Evolutionary conservation across 768 basidiomycete genomes (phyloP).

Genomic region (Tylopilus balloui): DNA sequence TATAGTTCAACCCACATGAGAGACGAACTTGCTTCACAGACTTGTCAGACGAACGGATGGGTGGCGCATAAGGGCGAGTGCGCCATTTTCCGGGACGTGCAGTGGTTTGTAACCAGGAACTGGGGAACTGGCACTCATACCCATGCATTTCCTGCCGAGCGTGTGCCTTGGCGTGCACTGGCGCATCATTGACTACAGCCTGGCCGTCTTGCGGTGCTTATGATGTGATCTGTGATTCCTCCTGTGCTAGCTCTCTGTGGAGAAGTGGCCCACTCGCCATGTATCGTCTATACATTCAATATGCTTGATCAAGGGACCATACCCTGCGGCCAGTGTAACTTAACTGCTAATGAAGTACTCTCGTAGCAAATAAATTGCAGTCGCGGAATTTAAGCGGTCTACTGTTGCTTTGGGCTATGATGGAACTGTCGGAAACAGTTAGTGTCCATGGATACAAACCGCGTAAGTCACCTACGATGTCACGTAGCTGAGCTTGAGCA

Average conservation of each 20-base stretch:
- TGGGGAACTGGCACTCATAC: conserved; percentile 20
- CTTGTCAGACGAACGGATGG: conserved; percentile 24
- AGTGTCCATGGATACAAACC: not conserved
- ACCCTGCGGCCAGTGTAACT: not conserved
- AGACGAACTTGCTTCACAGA: conserved; percentile 11
- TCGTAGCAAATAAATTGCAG: conserved; percentile 9
- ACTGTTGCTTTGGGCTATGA: conserved; percentile 27
- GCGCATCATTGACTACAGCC: conserved; percentile 5
- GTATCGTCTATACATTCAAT: not conserved
- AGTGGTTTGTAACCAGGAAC: conserved; percentile 28
- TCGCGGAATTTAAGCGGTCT: conserved; percentile 2
- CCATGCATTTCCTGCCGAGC: conserved; percentile 20
- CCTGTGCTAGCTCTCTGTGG: not conserved
- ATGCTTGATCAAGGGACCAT: not conserved
- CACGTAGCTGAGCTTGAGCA: conserved; percentile 79
- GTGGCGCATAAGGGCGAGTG: conserved; percentile 21
- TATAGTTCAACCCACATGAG: not conserved
- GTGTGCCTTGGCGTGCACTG: conserved; percentile 13
- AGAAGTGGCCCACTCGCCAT: conserved; percentile 1
- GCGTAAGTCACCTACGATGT: conserved; percentile 55
- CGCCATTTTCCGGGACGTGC: conserved; percentile 24
- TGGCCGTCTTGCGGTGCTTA: conserved; percentile 1
- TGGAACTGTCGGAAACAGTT: conserved; percentile 23
- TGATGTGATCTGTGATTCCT: not conserved
- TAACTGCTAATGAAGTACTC: not conserved